Percentiles rank a stretch among this genome's conserved stretches.
These are phyloP conservation scores for Aureobasidium sp. DNA, from an alignment of 2,329 filamentous ascomycete genomes.

Conservation along the genomic window DNA sequence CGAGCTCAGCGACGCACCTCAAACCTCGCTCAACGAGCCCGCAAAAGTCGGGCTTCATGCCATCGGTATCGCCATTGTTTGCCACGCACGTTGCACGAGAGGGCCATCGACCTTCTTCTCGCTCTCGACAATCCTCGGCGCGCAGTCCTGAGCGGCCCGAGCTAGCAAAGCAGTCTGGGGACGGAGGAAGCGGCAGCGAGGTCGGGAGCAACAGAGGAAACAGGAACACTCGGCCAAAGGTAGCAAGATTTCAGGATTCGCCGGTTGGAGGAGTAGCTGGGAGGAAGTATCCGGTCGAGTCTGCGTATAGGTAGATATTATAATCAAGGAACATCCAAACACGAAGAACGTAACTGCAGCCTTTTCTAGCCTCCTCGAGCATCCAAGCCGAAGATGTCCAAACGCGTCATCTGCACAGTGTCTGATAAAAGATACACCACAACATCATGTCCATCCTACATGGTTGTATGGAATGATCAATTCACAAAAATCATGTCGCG, in stretches of 20 bases:
- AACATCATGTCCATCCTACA: not conserved
- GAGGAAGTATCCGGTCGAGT: constrained; percentile 11
- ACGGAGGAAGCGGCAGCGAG: constrained; percentile 5
- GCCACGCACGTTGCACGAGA: constrained; percentile 36
- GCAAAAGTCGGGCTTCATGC: constrained; percentile 31
- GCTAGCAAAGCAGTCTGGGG: not conserved
- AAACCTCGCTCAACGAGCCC: constrained; percentile 16
- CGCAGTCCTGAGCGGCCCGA: constrained; percentile 2
- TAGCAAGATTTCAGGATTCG: not conserved
- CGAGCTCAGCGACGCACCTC: constrained; percentile 17
- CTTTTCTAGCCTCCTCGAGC: too few species aligned
- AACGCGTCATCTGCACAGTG: not conserved
- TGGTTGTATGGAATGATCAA: not conserved
- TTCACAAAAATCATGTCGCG: not conserved
- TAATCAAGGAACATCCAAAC: too few species aligned
- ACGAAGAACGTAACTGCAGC: too few species aligned
- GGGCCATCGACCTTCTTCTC: constrained; percentile 7
- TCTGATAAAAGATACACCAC: not conserved
- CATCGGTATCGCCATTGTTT: constrained; percentile 39
- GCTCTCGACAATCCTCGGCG: constrained; percentile 1
- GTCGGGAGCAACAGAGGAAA: not conserved
- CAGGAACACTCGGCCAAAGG: not conserved
- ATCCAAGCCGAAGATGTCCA: too few species aligned
- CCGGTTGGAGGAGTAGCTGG: not conserved
- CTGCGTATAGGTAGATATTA: not conserved